Percentiles rank a stretch among this genome's conserved stretches.
Conservation (phyloP, 129 eudicot species). For the Artemisia tridentata region DNA sequence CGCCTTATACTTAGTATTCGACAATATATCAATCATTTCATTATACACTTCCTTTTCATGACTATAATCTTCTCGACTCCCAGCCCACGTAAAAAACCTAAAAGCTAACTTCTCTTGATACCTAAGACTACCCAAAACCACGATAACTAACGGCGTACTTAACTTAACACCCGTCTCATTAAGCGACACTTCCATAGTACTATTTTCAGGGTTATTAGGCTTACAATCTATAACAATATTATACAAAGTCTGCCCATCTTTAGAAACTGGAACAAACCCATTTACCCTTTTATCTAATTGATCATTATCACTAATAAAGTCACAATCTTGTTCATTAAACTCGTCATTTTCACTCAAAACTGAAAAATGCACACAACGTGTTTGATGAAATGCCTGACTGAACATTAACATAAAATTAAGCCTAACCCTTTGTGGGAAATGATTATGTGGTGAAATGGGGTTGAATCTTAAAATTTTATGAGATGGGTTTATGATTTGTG, state of each 20-base stretch:
- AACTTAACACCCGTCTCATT: constrained; percentile 41
- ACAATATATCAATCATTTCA: constrained; percentile 74
- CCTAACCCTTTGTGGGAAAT: not conserved
- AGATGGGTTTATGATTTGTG: not conserved
- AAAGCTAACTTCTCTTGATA: constrained; percentile 76
- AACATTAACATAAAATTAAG: constrained; percentile 3
- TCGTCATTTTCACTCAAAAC: constrained; percentile 33
- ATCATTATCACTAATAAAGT: not conserved
- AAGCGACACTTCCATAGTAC: constrained; percentile 57
- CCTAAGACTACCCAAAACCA: constrained; percentile 58
- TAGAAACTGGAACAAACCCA: constrained; percentile 7
- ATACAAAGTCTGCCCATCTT: constrained; percentile 51
- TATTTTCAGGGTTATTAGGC: constrained; percentile 35
- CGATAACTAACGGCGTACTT: constrained; percentile 59
- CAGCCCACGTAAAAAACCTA: constrained; percentile 88
- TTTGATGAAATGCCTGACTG: constrained; percentile 30
- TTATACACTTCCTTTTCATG: constrained; percentile 72
- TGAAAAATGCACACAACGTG: constrained; percentile 27
- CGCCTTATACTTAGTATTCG: constrained; percentile 73
- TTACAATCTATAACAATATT: constrained; percentile 44
- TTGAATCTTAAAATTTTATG: not conserved
- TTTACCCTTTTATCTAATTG: constrained; percentile 20
- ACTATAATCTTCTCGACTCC: constrained; percentile 58
- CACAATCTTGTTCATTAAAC: constrained; percentile 25
- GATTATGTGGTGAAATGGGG: constrained; percentile 11